Evolutionary conservation across 306 rosid genomes (phyloP).

Genomic region (Dalbergia cochinchinensis): DNA sequence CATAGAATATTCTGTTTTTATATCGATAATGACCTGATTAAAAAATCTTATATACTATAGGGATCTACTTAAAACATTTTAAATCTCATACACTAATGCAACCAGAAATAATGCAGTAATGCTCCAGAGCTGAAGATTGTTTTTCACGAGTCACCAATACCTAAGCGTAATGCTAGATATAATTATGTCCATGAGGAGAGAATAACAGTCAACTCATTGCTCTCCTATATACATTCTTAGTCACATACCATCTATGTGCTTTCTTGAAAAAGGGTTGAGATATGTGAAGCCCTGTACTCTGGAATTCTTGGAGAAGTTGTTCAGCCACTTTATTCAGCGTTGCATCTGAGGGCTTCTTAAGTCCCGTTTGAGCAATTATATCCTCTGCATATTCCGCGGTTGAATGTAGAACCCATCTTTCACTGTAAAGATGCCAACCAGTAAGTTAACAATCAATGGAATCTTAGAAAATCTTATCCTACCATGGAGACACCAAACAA

Average conservation of each 20-base stretch:
- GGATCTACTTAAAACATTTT: too few species aligned
- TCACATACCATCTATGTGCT: constrained; percentile 94
- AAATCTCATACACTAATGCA: neutral
- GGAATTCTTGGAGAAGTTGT: constrained; percentile 76
- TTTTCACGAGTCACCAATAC: too few species aligned
- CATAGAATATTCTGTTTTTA: too few species aligned
- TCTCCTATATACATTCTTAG: constrained; percentile 32
- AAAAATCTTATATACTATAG: too few species aligned
- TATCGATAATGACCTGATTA: too few species aligned
- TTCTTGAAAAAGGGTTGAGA: constrained; percentile 72
- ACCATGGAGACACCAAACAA: constrained; percentile 28
- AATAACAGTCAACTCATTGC: too few species aligned
- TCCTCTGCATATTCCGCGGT: constrained; percentile 78
- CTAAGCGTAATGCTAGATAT: too few species aligned
- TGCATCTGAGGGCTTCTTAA: constrained; percentile 73
- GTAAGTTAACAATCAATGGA: constrained; percentile 33
- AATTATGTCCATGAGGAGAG: too few species aligned
- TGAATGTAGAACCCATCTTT: constrained; percentile 92
- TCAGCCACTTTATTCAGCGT: constrained; percentile 77
- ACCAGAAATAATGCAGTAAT: constrained; percentile 8
- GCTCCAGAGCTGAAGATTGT: constrained; percentile 22
- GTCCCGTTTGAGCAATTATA: constrained; percentile 81
- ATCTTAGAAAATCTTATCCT: constrained; percentile 25
- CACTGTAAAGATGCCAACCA: constrained; percentile 58
- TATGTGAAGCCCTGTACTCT: constrained; percentile 58